phyloP scores from a whole-genome alignment of 108 stramenopile species.

The Skeletonema potamos region DNA sequence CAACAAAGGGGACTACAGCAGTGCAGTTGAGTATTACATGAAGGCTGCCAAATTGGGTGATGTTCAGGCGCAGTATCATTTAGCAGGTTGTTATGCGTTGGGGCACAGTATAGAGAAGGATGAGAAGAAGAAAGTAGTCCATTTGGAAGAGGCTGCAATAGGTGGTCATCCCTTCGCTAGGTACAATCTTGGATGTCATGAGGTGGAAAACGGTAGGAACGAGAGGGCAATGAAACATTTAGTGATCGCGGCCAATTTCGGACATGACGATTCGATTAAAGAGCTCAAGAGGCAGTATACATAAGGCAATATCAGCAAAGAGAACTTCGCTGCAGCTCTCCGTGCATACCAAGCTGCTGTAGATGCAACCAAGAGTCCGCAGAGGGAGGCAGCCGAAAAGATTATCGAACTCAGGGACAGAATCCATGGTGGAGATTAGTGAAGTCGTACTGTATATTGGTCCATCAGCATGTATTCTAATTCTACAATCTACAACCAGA shows the following conservation, averaged over 20 bases:
- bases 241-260: neutral
- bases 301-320: neutral
- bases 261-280: neutral
- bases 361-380: too few species aligned
- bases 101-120: neutral
- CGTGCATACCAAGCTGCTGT: too few species aligned
- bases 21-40: neutral
- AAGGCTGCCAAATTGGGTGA: neutral
- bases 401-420: too few species aligned
- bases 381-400: neutral
- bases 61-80: neutral
- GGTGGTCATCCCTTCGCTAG: neutral
- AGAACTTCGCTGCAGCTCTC: neutral
- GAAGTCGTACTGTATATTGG: too few species aligned
- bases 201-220: neutral
- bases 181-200: neutral
- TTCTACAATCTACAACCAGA: too few species aligned
- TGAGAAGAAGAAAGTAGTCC: neutral
- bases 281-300: neutral
- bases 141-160: neutral
- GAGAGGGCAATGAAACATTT: neutral
- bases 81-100: neutral
- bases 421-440: too few species aligned
- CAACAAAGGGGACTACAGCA: neutral
- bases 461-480: too few species aligned